Evolutionary conservation across 495 filamentous ascomycete species (phyloP).

Genomic region (Sabuloglossum arenarium): DNA sequence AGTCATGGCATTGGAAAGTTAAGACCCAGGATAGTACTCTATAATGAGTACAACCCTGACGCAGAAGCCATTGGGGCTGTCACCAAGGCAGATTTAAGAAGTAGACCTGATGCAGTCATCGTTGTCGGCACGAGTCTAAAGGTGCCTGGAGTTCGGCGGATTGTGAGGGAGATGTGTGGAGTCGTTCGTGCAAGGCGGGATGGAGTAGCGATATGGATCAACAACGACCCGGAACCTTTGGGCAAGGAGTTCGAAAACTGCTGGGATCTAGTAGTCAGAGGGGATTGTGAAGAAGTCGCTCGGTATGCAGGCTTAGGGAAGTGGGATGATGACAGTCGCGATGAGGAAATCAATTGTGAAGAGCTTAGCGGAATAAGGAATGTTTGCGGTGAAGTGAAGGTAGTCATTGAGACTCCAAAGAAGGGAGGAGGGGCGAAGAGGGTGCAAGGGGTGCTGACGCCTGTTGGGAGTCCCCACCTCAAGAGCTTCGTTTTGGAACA

Average conservation of each 20-base stretch:
- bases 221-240: constrained; percentile 59
- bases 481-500: background rate
- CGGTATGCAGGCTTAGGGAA: constrained; percentile 8
- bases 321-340: background rate
- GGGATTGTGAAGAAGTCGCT: constrained; percentile 77
- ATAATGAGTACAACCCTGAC: constrained; percentile 94
- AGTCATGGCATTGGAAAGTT: constrained; percentile 86
- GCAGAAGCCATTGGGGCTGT: constrained; percentile 88
- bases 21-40: constrained; percentile 83
- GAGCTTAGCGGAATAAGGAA: background rate
- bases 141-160: constrained; percentile 72
- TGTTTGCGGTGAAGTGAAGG: background rate
- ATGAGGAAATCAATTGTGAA: background rate
- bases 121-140: constrained; percentile 92
- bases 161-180: constrained; percentile 78
- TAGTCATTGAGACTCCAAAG: background rate
- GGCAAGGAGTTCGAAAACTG: constrained; percentile 75
- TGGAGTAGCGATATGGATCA: constrained; percentile 90
- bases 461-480: constrained; percentile 1
- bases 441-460: background rate
- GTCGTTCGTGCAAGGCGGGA: constrained; percentile 58
- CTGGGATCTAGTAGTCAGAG: constrained; percentile 77
- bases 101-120: constrained; percentile 72
- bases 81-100: constrained; percentile 60
- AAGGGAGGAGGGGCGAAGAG: background rate